phyloP scores from a whole-genome alignment of 345 rosid species.

The Eucalyptus melliodora region DNA sequence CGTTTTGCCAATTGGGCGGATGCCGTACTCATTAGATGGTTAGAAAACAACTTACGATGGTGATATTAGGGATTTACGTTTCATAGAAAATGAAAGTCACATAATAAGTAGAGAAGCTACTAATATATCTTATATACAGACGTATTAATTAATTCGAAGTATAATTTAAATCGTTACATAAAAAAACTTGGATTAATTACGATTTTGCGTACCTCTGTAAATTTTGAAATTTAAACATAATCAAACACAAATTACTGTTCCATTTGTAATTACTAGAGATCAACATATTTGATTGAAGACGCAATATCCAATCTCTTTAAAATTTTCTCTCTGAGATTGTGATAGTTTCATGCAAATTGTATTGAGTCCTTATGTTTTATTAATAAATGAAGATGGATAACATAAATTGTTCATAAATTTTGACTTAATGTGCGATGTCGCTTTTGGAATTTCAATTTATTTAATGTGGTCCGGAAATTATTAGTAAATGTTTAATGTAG shows the following conservation, averaged over 20 bases:
- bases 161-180: background rate
- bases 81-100: background rate
- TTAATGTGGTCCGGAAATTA: background rate
- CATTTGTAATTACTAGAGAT: background rate
- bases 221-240: background rate
- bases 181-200: background rate
- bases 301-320: background rate
- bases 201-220: background rate
- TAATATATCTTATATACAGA: background rate
- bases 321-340: background rate
- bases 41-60: background rate
- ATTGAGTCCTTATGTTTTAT: background rate
- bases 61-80: background rate
- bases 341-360: background rate
- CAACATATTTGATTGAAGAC: background rate
- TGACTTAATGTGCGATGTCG: fast-evolving
- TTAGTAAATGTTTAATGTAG: background rate
- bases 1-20: background rate
- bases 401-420: background rate
- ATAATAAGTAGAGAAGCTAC: background rate
- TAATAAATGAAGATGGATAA: background rate
- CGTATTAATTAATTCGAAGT: background rate
- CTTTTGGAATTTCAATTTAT: background rate
- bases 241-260: background rate
- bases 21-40: background rate